phyloP scores from a whole-genome alignment of 1,284 basidiomycete genomes.

The Malassezia japonica region DNA sequence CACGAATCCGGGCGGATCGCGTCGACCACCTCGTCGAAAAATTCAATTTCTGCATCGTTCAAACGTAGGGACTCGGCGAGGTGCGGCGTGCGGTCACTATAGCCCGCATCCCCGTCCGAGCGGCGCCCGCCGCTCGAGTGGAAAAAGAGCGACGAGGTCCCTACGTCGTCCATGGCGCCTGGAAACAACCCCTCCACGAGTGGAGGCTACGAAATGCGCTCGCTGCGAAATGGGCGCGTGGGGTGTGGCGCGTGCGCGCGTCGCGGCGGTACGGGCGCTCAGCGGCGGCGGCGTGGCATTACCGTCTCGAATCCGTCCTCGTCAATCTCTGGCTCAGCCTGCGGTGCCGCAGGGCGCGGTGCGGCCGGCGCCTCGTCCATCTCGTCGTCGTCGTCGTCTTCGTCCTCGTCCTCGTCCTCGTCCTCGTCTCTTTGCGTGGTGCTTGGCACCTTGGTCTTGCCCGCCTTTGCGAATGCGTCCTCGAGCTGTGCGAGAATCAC shows the following conservation, averaged over 20 bases:
- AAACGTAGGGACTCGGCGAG: constrained; percentile 20
- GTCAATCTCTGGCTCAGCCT: constrained; percentile 21
- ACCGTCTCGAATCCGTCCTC: constrained; percentile 39
- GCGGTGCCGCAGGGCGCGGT: constrained; percentile 8
- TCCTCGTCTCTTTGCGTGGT: constrained; percentile 7
- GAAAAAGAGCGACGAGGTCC: constrained; percentile 10
- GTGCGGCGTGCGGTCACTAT: background rate
- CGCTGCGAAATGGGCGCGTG: too few species aligned
- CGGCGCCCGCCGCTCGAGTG: background rate
- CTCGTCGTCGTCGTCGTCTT: constrained; percentile 13
- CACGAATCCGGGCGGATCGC: constrained; percentile 21
- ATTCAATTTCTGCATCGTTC: constrained; percentile 24
- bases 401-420: constrained; percentile 22
- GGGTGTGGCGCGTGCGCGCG: too few species aligned
- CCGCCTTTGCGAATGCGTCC: constrained; percentile 21
- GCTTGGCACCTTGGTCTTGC: background rate
- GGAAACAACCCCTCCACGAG: background rate
- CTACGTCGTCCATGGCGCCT: background rate
- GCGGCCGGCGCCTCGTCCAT: constrained; percentile 13
- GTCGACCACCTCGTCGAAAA: constrained; percentile 36
- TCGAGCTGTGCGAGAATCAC: constrained; percentile 27
- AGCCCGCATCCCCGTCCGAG: background rate
- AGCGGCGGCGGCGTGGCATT: constrained; percentile 26
- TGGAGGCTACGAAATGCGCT: constrained; percentile 1
- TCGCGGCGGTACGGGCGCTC: too few species aligned